Conservation (phyloP, 202 grass and related monocot species). For the Bolboschoenoplectus hybrid region DNA sequence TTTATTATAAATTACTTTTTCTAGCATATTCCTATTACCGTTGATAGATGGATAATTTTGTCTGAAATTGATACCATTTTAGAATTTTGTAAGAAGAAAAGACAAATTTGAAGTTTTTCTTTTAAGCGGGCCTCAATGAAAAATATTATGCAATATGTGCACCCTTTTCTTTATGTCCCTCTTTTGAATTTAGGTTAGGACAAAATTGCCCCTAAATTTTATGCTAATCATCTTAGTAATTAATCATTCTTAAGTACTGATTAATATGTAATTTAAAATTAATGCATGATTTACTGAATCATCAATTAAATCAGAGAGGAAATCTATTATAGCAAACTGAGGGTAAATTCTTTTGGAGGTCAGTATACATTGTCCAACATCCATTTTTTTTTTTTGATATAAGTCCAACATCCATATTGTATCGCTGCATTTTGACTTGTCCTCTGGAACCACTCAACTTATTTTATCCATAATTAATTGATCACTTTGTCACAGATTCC, state of each 20-base stretch:
- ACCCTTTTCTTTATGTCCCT: not conserved
- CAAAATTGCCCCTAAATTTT: not conserved
- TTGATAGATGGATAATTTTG: not conserved
- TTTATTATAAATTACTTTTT: not conserved
- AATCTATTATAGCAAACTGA: not conserved
- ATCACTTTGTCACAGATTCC: not conserved
- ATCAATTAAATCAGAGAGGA: not conserved
- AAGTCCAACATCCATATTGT: not conserved
- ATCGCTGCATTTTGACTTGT: not conserved
- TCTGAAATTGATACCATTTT: not conserved
- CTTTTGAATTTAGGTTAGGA: not conserved
- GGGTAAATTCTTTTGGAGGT: not conserved
- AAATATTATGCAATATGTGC: no score
- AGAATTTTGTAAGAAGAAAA: not conserved
- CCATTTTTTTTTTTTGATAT: no score
- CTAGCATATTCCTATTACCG: not conserved
- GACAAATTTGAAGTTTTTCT: no score
- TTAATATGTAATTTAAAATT: not conserved
- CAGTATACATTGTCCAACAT: not conserved
- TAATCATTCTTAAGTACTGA: not conserved
- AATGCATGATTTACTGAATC: not conserved
- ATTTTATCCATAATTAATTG: not conserved
- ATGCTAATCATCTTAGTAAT: not conserved
- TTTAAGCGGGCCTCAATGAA: no score
- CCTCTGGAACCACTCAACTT: not conserved